These are phyloP conservation scores for Dendrostoma leiphaemia DNA, from an alignment of 2,329 filamentous ascomycete species.

Conservation along the genomic window DNA sequence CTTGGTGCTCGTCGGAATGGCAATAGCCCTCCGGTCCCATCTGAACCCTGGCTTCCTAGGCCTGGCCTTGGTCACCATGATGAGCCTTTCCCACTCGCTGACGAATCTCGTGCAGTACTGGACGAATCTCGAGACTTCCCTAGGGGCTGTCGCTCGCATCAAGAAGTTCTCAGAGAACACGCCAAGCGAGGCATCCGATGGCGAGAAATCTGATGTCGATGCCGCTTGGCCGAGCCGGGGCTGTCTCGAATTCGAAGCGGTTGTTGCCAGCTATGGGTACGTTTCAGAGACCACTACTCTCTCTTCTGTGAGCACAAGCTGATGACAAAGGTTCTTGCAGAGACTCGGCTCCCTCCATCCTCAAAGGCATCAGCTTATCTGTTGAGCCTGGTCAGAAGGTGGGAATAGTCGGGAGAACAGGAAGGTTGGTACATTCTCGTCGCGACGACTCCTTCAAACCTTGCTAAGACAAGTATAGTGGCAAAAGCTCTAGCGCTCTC, in stretches of 20 bases:
- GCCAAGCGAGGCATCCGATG: conserved; percentile 33
- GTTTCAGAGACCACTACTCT: neutral
- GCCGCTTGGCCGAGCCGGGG: conserved; percentile 11
- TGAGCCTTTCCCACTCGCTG: conserved; percentile 30
- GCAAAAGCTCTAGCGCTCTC: conserved; percentile 31
- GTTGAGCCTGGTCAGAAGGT: conserved; percentile 9
- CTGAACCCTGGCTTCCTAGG: conserved; percentile 9
- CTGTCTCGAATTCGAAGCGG: conserved; percentile 3
- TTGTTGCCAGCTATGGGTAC: conserved; percentile 7
- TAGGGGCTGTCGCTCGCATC: conserved; percentile 55
- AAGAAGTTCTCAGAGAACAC: conserved; percentile 48
- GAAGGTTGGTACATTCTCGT: conserved; percentile 1
- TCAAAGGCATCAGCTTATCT: conserved; percentile 3
- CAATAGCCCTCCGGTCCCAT: conserved; percentile 25
- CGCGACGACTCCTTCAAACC: neutral
- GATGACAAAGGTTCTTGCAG: neutral
- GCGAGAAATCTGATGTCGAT: neutral
- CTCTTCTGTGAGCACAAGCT: neutral
- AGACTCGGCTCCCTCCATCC: neutral
- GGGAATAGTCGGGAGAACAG: conserved; percentile 26
- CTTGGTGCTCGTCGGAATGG: conserved; percentile 40
- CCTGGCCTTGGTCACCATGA: conserved; percentile 6
- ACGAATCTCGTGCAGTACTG: conserved; percentile 47
- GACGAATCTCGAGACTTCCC: conserved; percentile 56
- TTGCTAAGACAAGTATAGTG: conserved; percentile 14